Conservation (phyloP, 2,329 filamentous ascomycete genomes). For the Ceratocystis destructans region DNA sequence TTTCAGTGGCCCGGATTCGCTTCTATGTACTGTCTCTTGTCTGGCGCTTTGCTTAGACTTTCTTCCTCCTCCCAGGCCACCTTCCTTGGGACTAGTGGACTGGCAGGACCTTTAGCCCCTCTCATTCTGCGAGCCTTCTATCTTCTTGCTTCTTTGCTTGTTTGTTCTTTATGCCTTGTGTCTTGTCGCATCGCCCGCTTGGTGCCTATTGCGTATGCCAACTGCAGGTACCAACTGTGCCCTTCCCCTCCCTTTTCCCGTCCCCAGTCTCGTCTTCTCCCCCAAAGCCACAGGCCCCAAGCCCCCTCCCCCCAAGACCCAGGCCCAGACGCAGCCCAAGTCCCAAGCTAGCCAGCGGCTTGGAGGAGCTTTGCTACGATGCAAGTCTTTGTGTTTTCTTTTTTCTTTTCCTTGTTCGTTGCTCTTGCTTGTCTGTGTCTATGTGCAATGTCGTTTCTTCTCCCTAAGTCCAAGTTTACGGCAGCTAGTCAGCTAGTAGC, state of each 20-base stretch:
- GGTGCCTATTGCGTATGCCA: constrained; percentile 5
- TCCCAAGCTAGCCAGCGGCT: not conserved
- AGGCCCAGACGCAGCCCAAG: not conserved
- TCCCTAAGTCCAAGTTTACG: not conserved
- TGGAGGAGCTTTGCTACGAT: not conserved
- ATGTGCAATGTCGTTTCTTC: not conserved
- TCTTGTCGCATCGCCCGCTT: constrained; percentile 2
- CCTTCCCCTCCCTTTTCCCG: not conserved
- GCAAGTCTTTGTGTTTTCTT: not conserved
- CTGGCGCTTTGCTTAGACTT: not conserved
- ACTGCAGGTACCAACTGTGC: constrained; percentile 1
- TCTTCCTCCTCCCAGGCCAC: not conserved
- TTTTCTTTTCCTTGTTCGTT: not conserved
- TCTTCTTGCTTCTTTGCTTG: not conserved
- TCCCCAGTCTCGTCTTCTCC: too few relatives aligned
- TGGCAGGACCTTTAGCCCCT: too few relatives aligned
- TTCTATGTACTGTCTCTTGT: not conserved
- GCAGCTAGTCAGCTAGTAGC: constrained; percentile 1
- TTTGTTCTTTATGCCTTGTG: not conserved
- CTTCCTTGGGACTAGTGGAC: not conserved
- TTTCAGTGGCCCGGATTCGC: not conserved
- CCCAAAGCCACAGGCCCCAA: too few relatives aligned
- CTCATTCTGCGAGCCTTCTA: not conserved
- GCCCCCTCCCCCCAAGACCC: too few relatives aligned
- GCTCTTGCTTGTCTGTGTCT: not conserved